Evolutionary conservation across 148 eudicot genomes (phyloP), one percentile per base, ranked within the genome.

Genomic region (Rhododendron vialii): DNA sequence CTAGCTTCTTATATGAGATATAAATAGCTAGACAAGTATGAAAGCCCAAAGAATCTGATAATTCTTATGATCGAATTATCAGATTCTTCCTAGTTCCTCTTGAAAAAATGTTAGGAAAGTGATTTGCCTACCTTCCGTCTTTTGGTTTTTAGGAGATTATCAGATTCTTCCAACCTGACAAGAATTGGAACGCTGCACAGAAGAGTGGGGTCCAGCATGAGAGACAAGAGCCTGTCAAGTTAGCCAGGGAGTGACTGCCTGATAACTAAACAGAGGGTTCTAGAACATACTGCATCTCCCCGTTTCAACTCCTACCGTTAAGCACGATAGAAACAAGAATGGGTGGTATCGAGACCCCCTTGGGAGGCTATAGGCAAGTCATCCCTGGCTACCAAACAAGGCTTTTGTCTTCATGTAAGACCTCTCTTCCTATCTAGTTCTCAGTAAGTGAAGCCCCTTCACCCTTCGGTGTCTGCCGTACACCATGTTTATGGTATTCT

Each of bases 181-280:
- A 8, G 43, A 41, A 26, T 43, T 14, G 12, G 17, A 43, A 38
- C 17, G 47, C 65, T 33, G 45, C 35, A 24, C 20, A 35, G 87
- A 86, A 86, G 84, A 86, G 78, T 18, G 6, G 7, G 77, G 87
- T 67, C 84, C 26, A 69, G 87, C 87, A 86, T 81, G 87, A 86
- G n/a, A 81, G 35, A 81, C 67, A 67, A 80, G 84, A 50, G 84
- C 87, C 79, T 67, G 80, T 86, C 79, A 80, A 79, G 30, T 38
- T 86, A 81, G 76, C 87, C 84, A 36, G 13, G 26, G 87, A 78
- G 45, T 28, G 84, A 51, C 48, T 69, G 84, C 67, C 87, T 71
- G 87, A 36, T 22, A 41, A 26, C 75, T n/a, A 38, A 24, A n/a
- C 24, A 63, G n/a, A 33, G 84, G 14, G 67, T 63, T 41, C 75